Conservation (phyloP, 768 basidiomycete species). For the Leccinum fibrillosum region DNA sequence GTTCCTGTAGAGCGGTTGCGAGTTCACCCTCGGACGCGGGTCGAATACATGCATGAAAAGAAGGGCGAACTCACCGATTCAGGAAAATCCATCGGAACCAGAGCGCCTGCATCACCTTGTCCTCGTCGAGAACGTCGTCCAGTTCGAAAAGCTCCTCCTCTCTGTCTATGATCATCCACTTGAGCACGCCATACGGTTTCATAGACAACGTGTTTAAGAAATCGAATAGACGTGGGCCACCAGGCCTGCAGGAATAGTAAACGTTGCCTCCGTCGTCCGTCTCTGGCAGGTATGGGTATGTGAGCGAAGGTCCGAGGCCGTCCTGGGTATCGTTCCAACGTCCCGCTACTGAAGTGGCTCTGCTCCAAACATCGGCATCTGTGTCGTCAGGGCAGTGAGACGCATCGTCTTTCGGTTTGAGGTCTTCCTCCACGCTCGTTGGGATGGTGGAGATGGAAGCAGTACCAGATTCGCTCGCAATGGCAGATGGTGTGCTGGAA, state of each 20-base stretch:
- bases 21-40: background rate
- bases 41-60: background rate
- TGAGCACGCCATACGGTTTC: conserved; percentile 60
- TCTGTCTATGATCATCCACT: conserved; percentile 66
- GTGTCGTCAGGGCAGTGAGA: background rate
- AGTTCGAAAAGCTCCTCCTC: conserved; percentile 76
- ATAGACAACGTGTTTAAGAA: conserved; percentile 57
- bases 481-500: conserved; percentile 14
- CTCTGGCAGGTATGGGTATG: conserved; percentile 47
- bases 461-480: conserved; percentile 5
- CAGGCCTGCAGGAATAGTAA: conserved; percentile 62
- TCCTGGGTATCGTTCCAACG: conserved; percentile 33
- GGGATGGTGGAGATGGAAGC: conserved; percentile 3
- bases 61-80: conserved; percentile 43
- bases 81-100: conserved; percentile 75
- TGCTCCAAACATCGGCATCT: background rate
- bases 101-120: conserved; percentile 75
- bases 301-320: conserved; percentile 50
- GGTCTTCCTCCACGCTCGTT: conserved; percentile 18
- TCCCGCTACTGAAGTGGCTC: conserved; percentile 6
- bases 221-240: conserved; percentile 64
- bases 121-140: conserved; percentile 68
- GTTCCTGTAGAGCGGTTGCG: conserved; percentile 34
- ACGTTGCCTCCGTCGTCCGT: conserved; percentile 46
- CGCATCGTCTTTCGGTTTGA: conserved; percentile 19